phyloP scores from a whole-genome alignment of 352 stramenopile species.

The Blastocystis sp. region DNA sequence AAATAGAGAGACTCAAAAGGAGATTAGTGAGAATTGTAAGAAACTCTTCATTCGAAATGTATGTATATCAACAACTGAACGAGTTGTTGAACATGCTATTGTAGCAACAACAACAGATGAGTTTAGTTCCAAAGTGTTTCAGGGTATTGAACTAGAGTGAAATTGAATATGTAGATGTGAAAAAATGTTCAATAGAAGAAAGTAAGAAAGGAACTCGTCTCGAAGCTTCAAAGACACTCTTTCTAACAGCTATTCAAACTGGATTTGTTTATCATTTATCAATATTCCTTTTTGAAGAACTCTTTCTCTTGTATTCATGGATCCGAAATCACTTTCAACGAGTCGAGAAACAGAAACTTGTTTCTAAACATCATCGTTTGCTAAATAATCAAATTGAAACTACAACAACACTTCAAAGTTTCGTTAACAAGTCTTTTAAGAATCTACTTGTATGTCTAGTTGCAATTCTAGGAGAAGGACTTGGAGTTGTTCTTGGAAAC shows the following conservation, averaged over 20 bases:
- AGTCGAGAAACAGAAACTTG: neutral
- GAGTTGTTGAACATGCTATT: slow-evolving; percentile 8
- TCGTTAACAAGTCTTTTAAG: neutral
- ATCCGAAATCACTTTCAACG: neutral
- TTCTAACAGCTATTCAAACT: neutral
- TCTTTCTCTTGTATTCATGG: neutral
- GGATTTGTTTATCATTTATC: slow-evolving; percentile 31
- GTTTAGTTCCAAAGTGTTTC: slow-evolving; percentile 33
- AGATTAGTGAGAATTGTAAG: slow-evolving; percentile 20
- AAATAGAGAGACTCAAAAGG: slow-evolving; percentile 17
- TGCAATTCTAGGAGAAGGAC: neutral
- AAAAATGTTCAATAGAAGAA: neutral
- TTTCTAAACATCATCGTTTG: neutral
- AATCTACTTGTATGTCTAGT: neutral
- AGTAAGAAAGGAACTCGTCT: neutral
- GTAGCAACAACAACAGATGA: neutral
- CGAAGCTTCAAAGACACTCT: neutral
- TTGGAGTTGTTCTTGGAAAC: neutral
- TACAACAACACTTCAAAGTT: neutral
- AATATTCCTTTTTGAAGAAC: neutral
- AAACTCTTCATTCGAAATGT: neutral
- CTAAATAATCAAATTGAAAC: neutral
- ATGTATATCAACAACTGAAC: neutral
- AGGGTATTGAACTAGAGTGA: neutral
- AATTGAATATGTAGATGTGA: neutral